Evolutionary conservation across 805 yeast species (phyloP).

Genomic region (Kuraishia borneana): DNA sequence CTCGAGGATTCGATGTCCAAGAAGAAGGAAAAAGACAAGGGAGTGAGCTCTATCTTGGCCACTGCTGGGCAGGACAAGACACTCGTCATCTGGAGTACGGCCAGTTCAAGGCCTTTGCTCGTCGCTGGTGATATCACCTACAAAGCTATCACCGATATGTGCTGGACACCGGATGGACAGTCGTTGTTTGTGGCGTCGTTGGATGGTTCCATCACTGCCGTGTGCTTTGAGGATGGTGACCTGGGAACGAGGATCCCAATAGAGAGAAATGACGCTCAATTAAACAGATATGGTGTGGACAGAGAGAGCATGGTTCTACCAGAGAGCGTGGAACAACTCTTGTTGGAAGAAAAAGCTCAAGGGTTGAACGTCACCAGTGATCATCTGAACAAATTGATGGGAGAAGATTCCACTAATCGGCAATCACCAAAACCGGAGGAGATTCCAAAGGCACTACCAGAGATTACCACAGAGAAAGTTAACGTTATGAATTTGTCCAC

Average conservation of each 20-base stretch:
- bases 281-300: slow-evolving; percentile 81
- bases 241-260: slow-evolving; percentile 51
- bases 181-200: slow-evolving; percentile 66
- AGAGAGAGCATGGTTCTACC: slow-evolving; percentile 78
- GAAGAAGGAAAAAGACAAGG: slow-evolving; percentile 6
- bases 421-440: slow-evolving; percentile 12
- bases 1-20: slow-evolving; percentile 6
- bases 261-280: slow-evolving; percentile 54
- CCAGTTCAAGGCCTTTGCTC: slow-evolving; percentile 62
- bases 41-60: slow-evolving; percentile 57
- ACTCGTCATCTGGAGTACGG: slow-evolving; percentile 81
- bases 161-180: slow-evolving; percentile 81
- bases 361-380: slow-evolving; percentile 3
- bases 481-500: slow-evolving; percentile 7
- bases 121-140: slow-evolving; percentile 67
- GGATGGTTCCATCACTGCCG: slow-evolving; percentile 71
- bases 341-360: slow-evolving; percentile 54
- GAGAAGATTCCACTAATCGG: slow-evolving; percentile 11
- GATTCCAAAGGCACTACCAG: not conserved
- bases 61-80: slow-evolving; percentile 94
- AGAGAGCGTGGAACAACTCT: slow-evolving; percentile 72
- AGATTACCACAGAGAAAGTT: not conserved
- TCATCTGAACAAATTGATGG: slow-evolving; percentile 21
- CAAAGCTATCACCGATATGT: slow-evolving; percentile 77
- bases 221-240: slow-evolving; percentile 53